Percentiles rank a stretch among this genome's conserved stretches.
phyloP scores from a whole-genome alignment of 345 rosid species.

The Viola odorata region DNA sequence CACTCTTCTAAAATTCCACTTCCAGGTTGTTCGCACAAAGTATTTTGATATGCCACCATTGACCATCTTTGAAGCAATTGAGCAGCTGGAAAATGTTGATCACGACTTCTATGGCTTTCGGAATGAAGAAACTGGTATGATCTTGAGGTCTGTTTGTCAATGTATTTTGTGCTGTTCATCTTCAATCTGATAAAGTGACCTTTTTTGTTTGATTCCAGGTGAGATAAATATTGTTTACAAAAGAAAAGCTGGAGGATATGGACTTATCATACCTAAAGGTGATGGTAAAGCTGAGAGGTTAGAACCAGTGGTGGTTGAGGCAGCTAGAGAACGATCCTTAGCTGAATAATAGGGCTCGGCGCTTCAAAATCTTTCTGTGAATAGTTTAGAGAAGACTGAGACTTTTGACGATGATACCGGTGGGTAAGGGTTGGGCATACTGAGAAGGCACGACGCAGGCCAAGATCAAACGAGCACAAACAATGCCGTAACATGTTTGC shows the following conservation, averaged over 20 bases:
- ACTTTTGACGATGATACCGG: too few species aligned
- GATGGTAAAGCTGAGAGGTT: constrained; percentile 49
- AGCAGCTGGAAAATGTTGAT: constrained; percentile 77
- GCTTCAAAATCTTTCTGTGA: too few species aligned
- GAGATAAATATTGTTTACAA: constrained; percentile 85
- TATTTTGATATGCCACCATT: constrained; percentile 90
- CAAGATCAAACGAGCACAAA: too few species aligned
- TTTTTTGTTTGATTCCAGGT: constrained; percentile 38
- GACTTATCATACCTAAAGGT: constrained; percentile 76
- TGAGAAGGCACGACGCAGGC: too few species aligned
- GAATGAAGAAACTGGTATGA: constrained; percentile 83
- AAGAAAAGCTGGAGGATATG: constrained; percentile 84
- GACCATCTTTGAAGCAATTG: constrained; percentile 72
- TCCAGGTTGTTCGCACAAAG: constrained; percentile 79
- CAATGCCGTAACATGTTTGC: too few species aligned
- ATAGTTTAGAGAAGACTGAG: too few species aligned
- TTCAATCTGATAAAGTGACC: not conserved
- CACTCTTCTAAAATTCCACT: too few species aligned
- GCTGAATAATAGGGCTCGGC: constrained; percentile 30
- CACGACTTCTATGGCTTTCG: constrained; percentile 89
- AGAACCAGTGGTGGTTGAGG: constrained; percentile 53
- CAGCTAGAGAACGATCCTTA: constrained; percentile 45
- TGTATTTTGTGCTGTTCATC: not conserved
- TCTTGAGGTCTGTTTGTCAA: not conserved
- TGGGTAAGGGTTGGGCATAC: too few species aligned